Percentiles rank a stretch among this genome's conserved stretches.
These are phyloP conservation scores for Thozetella sp. DNA, from an alignment of 495 filamentous ascomycete species.

Conservation along the genomic window DNA sequence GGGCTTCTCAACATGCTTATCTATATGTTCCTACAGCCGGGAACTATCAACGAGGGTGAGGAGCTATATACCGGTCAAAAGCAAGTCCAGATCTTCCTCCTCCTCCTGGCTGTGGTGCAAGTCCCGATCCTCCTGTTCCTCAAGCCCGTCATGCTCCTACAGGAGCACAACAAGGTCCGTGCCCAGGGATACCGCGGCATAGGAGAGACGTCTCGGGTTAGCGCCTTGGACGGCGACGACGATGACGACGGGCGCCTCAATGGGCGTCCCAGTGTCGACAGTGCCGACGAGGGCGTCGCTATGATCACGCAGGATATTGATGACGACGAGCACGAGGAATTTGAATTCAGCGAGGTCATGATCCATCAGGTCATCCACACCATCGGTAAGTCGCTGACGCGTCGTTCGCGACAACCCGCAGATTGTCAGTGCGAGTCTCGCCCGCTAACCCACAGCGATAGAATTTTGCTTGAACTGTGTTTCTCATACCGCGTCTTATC, in stretches of 20 bases:
- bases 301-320: conserved; percentile 85
- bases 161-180: conserved; percentile 88
- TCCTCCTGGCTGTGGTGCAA: conserved; percentile 82
- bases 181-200: conserved; percentile 90
- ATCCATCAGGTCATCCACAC: conserved; percentile 99
- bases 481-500: conserved; percentile 97
- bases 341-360: conserved; percentile 94
- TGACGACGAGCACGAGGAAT: conserved; percentile 86
- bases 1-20: conserved; percentile 98
- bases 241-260: conserved; percentile 51
- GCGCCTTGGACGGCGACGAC: conserved; percentile 84
- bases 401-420: too few relatives aligned
- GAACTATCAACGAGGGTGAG: conserved; percentile 62
- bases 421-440: too few relatives aligned
- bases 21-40: conserved; percentile 96
- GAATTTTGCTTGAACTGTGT: conserved; percentile 99
- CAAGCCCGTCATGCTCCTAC: conserved; percentile 91
- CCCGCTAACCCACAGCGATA: conserved; percentile 26
- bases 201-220: conserved; percentile 83
- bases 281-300: conserved; percentile 84
- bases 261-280: conserved; percentile 69
- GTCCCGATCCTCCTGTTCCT: conserved; percentile 91
- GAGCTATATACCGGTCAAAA: conserved; percentile 78
- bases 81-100: conserved; percentile 70
- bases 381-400: conserved; percentile 66